phyloP scores from a whole-genome alignment of 148 eudicot species.

The Simmondsia chinensis region DNA sequence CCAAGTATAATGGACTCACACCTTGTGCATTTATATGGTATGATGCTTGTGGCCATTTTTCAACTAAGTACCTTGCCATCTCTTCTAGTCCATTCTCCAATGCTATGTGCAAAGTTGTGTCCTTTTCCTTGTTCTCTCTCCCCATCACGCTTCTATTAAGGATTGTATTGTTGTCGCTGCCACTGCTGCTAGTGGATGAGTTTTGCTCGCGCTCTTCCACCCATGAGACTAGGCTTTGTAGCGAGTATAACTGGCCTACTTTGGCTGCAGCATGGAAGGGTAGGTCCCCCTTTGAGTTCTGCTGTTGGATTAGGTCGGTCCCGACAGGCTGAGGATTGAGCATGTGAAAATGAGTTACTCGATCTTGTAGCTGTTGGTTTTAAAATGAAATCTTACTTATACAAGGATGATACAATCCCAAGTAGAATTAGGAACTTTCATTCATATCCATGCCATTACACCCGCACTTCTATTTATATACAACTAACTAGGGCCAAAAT shows the following conservation, averaged over 20 bases:
- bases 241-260: background rate
- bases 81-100: conserved; percentile 10
- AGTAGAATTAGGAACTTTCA: too few relatives aligned
- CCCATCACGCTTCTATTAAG: conserved; percentile 1
- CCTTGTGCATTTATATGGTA: background rate
- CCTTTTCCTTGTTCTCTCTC: background rate
- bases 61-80: conserved; percentile 6
- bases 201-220: background rate
- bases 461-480: too few relatives aligned
- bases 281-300: conserved; percentile 13
- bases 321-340: too few relatives aligned
- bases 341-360: too few relatives aligned
- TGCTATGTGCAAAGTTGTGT: conserved; percentile 20
- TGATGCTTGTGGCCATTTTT: background rate
- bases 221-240: background rate
- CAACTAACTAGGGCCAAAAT: too few relatives aligned
- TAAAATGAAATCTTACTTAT: too few relatives aligned
- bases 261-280: conserved; percentile 18
- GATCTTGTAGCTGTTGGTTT: too few relatives aligned
- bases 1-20: conserved; percentile 13
- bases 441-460: too few relatives aligned
- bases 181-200: background rate
- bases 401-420: too few relatives aligned
- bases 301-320: too few relatives aligned
- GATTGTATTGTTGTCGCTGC: background rate